A percentile compares a stretch with the other conserved stretches of the same genome.
phyloP scores from a whole-genome alignment of 768 basidiomycete genomes.

The Termitomyces sp. region DNA sequence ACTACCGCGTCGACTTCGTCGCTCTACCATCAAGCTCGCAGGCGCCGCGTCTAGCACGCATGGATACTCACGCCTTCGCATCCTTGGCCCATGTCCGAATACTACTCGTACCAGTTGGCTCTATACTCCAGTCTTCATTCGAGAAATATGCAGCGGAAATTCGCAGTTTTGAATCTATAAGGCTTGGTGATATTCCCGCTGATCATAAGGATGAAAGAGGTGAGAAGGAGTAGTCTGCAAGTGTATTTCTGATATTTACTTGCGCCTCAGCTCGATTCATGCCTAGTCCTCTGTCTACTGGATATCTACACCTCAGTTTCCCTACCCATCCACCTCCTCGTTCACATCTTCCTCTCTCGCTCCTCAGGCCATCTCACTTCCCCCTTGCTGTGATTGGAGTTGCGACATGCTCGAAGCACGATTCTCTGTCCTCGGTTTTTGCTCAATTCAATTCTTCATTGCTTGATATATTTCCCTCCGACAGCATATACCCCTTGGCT shows the following conservation, averaged over 20 bases:
- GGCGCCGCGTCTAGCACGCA: slow-evolving; percentile 24
- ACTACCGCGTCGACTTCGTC: not conserved
- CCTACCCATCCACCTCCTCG: slow-evolving; percentile 70
- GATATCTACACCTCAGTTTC: slow-evolving; percentile 78
- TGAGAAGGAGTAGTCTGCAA: slow-evolving; percentile 25
- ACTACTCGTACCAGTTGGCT: slow-evolving; percentile 82
- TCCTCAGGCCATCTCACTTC: slow-evolving; percentile 78
- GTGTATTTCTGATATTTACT: slow-evolving; percentile 4
- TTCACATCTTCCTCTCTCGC: slow-evolving; percentile 62
- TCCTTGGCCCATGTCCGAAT: slow-evolving; percentile 84
- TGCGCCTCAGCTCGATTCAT: slow-evolving; percentile 76
- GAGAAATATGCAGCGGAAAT: slow-evolving; percentile 75
- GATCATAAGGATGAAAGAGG: slow-evolving; percentile 76
- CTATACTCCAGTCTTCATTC: slow-evolving; percentile 65
- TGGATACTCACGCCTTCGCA: slow-evolving; percentile 73
- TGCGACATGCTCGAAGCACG: slow-evolving; percentile 59
- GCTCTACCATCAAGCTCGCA: not conserved
- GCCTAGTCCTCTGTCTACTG: slow-evolving; percentile 71
- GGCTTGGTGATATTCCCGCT: slow-evolving; percentile 80
- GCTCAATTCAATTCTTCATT: slow-evolving; percentile 66
- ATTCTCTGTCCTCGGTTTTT: slow-evolving; percentile 49
- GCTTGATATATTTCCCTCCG: slow-evolving; percentile 61
- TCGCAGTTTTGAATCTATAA: slow-evolving; percentile 65
- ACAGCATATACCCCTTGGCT: slow-evolving; percentile 72
- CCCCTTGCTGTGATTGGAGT: slow-evolving; percentile 89